phyloP scores from a whole-genome alignment of 371 early-diverging fungal species.

The Actinomortierella wolfii region DNA sequence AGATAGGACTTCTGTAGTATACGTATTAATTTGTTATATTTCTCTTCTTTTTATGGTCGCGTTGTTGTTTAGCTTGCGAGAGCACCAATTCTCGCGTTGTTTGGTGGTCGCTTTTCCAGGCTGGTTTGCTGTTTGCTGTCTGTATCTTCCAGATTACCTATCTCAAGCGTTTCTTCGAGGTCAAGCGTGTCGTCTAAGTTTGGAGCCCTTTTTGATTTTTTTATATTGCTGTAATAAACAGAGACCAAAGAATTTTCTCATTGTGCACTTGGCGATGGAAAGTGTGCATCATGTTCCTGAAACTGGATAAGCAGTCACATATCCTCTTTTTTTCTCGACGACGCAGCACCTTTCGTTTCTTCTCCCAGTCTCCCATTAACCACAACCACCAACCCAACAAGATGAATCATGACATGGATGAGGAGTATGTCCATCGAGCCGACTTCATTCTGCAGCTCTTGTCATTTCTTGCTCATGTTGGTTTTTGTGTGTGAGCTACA shows the following conservation, averaged over 20 bases:
- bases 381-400: no score
- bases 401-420: no score
- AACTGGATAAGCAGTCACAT: no score
- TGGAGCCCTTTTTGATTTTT: not conserved
- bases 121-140: constrained; percentile 62
- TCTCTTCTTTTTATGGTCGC: constrained; percentile 1
- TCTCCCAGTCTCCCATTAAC: no score
- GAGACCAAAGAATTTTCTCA: not conserved
- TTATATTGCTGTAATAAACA: not conserved
- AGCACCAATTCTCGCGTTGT: constrained; percentile 78
- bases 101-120: constrained; percentile 80
- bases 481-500: not conserved
- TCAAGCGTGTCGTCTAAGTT: constrained; percentile 69
- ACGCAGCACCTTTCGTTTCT: no score
- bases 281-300: no score
- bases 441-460: no score
- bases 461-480: no score
- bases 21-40: not conserved
- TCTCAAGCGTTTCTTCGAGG: constrained; percentile 79
- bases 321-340: no score
- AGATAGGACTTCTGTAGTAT: not conserved
- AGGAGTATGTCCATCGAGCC: no score
- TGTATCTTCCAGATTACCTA: constrained; percentile 75
- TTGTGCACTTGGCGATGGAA: not conserved
- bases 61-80: constrained; percentile 63